Percentiles rank a stretch among this genome's conserved stretches.
Evolutionary conservation across 2,329 filamentous ascomycete species (phyloP).

Genomic region (Akanthomyces muscarius): DNA sequence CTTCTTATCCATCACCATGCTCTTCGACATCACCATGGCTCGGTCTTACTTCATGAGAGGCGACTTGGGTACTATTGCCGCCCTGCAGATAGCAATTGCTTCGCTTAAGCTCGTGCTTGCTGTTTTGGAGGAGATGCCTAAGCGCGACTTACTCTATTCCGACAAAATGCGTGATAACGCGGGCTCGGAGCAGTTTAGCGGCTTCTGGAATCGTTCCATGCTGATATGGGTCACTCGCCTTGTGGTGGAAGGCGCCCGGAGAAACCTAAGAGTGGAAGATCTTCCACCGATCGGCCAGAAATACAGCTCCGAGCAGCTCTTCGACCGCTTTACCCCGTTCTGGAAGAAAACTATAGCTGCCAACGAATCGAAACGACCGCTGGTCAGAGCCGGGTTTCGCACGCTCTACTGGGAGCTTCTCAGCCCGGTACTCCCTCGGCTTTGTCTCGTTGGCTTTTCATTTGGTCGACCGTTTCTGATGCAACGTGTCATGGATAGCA

Average conservation of each 20-base stretch:
- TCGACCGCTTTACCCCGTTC: background rate
- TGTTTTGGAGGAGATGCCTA: slow-evolving; percentile 30
- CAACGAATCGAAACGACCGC: background rate
- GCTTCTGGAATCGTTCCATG: slow-evolving; percentile 19
- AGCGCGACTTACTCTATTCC: slow-evolving; percentile 18
- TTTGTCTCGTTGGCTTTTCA: slow-evolving; percentile 6
- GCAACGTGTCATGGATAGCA: background rate
- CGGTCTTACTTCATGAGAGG: slow-evolving; percentile 33
- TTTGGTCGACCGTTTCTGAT: slow-evolving; percentile 10
- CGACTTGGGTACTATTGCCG: slow-evolving; percentile 23
- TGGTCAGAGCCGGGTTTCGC: background rate
- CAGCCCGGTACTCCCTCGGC: background rate
- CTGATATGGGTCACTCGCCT: slow-evolving; percentile 4
- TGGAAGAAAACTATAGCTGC: background rate
- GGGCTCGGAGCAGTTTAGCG: slow-evolving; percentile 20
- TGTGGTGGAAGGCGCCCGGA: background rate
- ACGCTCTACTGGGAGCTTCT: slow-evolving; percentile 5
- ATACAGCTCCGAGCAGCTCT: slow-evolving; percentile 2
- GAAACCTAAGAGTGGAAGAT: background rate
- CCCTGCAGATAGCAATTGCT: slow-evolving; percentile 26
- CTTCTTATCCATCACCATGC: slow-evolving; percentile 30
- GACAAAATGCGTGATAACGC: slow-evolving; percentile 12
- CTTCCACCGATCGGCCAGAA: background rate
- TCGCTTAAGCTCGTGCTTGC: slow-evolving; percentile 28
- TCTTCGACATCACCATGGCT: slow-evolving; percentile 32